These are phyloP conservation scores for Nakazawaea ernobii DNA, from an alignment of 805 yeast species.

Conservation along the genomic window DNA sequence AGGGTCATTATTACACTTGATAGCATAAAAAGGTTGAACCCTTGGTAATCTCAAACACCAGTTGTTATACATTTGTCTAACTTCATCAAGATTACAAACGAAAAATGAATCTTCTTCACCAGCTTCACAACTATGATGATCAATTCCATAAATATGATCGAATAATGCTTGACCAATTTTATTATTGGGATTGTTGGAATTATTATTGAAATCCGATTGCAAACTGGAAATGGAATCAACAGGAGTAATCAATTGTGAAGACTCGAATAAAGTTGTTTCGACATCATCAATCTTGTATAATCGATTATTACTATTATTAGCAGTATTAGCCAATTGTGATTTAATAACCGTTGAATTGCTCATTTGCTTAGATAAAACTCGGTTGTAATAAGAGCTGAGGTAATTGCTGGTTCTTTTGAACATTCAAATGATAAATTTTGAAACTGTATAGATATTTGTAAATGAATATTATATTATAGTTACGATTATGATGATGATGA, in stretches of 20 bases:
- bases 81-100: conserved; percentile 77
- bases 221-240: neutral
- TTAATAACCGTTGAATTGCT: neutral
- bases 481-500: no score
- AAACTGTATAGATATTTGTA: no score
- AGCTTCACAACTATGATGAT: conserved; percentile 55
- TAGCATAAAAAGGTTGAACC: conserved; percentile 87
- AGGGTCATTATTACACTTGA: conserved; percentile 82
- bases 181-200: conserved; percentile 21
- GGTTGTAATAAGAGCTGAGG: neutral
- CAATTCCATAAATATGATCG: conserved; percentile 35
- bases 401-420: neutral
- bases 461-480: no score
- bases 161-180: conserved; percentile 34
- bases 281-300: neutral
- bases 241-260: neutral
- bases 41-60: conserved; percentile 69
- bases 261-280: neutral
- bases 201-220: neutral
- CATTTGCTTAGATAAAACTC: neutral
- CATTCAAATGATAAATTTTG: neutral
- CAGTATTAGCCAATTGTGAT: neutral
- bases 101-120: conserved; percentile 85
- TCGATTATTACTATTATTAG: neutral
- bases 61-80: conserved; percentile 50